phyloP scores from a whole-genome alignment of 2,329 filamentous ascomycete genomes.

The Coniella lustricola region DNA sequence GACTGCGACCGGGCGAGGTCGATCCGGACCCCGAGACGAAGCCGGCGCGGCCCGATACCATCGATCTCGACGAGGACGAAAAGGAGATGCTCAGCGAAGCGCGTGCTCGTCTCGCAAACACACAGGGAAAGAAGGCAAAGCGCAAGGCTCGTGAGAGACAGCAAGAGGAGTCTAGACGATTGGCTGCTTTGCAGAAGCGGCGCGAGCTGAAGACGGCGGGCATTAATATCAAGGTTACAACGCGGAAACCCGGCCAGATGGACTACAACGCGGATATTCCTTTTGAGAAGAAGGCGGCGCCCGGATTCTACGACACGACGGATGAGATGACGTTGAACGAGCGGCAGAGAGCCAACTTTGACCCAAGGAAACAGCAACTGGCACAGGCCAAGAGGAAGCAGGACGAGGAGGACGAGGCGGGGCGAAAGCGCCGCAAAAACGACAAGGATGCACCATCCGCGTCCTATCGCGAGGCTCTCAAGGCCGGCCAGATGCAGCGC shows the following conservation, averaged over 20 bases:
- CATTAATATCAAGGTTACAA: slow-evolving; percentile 94
- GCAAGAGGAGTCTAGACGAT: slow-evolving; percentile 83
- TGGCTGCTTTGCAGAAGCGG: slow-evolving; percentile 89
- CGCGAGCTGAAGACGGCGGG: slow-evolving; percentile 95
- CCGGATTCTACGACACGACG: slow-evolving; percentile 87
- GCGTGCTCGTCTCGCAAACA: slow-evolving; percentile 90
- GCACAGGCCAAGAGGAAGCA: slow-evolving; percentile 84
- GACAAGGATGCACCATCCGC: slow-evolving; percentile 76
- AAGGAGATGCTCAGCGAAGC: slow-evolving; percentile 99
- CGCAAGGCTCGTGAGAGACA: slow-evolving; percentile 92
- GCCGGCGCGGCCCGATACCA: slow-evolving; percentile 89
- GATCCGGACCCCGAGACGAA: slow-evolving; percentile 98
- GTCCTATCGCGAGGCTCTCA: slow-evolving; percentile 78
- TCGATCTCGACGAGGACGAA: slow-evolving; percentile 97
- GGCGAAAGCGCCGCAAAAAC: slow-evolving; percentile 78
- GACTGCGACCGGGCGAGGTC: slow-evolving; percentile 82
- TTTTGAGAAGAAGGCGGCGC: slow-evolving; percentile 84
- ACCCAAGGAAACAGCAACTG: slow-evolving; percentile 86
- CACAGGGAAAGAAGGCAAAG: slow-evolving; percentile 98
- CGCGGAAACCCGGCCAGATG: slow-evolving; percentile 92
- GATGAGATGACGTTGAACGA: slow-evolving; percentile 81
- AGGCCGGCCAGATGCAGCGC: slow-evolving; percentile 89
- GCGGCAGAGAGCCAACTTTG: slow-evolving; percentile 73
- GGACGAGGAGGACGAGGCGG: slow-evolving; percentile 74
- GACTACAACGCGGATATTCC: slow-evolving; percentile 99